Evolutionary conservation across 495 filamentous ascomycete species (phyloP).

Genomic region (Aspergillus cavernicola): DNA sequence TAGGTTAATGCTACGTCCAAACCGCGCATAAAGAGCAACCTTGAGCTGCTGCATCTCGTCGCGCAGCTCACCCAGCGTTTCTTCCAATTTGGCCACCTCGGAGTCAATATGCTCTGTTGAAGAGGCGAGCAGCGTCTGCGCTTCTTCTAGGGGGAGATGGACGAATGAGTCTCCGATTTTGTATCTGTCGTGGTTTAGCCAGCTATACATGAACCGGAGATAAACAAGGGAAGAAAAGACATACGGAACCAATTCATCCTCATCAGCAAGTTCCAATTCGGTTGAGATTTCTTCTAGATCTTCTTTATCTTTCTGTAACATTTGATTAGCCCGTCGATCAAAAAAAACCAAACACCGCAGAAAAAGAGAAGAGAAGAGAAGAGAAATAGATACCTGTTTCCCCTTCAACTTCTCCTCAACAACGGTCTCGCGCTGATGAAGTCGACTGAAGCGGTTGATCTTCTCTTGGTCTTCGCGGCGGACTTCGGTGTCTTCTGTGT

Average conservation of each 20-base stretch:
- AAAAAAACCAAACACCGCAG: background rate
- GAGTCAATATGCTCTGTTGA: conserved; percentile 69
- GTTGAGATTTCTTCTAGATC: conserved; percentile 88
- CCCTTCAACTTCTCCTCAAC: conserved; percentile 77
- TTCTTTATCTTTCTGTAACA: conserved; percentile 88
- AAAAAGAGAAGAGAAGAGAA: conserved; percentile 28
- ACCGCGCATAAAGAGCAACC: conserved; percentile 86
- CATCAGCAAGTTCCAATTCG: conserved; percentile 92
- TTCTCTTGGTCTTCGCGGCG: conserved; percentile 96
- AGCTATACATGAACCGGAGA: background rate
- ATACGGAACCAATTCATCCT: conserved; percentile 89
- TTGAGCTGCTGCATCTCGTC: conserved; percentile 87
- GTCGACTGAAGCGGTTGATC: conserved; percentile 94
- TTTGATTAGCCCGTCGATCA: background rate
- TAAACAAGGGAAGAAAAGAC: conserved; percentile 18
- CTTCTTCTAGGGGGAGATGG: conserved; percentile 75
- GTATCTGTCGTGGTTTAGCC: conserved; percentile 57
- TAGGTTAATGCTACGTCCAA: conserved; percentile 92
- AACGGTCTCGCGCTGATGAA: conserved; percentile 78
- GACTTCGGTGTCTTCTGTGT: conserved; percentile 78
- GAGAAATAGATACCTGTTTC: conserved; percentile 86
- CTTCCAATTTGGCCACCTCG: conserved; percentile 72
- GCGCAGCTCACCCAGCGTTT: conserved; percentile 64
- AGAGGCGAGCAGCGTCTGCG: conserved; percentile 73
- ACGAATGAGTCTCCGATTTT: conserved; percentile 96